Evolutionary conservation across 805 yeast species (phyloP).

Genomic region (Komagataella ulmi): DNA sequence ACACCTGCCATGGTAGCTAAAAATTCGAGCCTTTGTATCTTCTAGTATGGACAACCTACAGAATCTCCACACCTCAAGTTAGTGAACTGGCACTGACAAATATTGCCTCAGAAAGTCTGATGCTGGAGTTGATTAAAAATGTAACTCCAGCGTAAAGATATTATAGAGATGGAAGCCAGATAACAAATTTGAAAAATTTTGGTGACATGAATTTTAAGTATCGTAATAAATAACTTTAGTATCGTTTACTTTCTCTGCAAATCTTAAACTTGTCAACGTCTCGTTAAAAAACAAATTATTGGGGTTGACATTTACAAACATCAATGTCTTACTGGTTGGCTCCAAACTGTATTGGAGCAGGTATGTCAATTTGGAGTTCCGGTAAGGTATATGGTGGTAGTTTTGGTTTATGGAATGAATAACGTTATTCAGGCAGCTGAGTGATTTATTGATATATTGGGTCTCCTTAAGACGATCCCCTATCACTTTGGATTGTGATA

Average conservation of each 20-base stretch:
- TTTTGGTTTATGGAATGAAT: constrained; percentile 48
- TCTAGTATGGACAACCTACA: not conserved
- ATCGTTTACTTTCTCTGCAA: constrained; percentile 72
- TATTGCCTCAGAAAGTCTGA: too few relatives aligned
- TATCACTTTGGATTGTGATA: constrained; percentile 57
- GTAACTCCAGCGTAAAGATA: too few relatives aligned
- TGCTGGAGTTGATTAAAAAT: too few relatives aligned
- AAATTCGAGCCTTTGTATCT: not conserved
- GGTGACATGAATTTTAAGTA: not conserved
- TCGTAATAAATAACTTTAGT: constrained; percentile 17
- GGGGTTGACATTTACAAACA: constrained; percentile 87
- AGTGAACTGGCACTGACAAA: too few relatives aligned
- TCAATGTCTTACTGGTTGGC: constrained; percentile 79
- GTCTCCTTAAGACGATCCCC: constrained; percentile 83
- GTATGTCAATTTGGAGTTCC: constrained; percentile 70
- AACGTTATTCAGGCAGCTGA: constrained; percentile 85
- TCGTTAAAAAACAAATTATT: constrained; percentile 49
- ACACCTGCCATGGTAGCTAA: not conserved
- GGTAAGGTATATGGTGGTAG: constrained; percentile 44
- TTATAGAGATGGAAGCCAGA: not conserved
- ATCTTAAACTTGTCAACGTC: constrained; percentile 72
- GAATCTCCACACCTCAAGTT: too few relatives aligned
- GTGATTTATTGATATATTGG: constrained; percentile 75
- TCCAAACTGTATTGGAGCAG: constrained; percentile 71
- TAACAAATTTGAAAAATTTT: too few relatives aligned